Conservation (phyloP, 441 rosid genomes). For the Raphanus hybrid region DNA sequence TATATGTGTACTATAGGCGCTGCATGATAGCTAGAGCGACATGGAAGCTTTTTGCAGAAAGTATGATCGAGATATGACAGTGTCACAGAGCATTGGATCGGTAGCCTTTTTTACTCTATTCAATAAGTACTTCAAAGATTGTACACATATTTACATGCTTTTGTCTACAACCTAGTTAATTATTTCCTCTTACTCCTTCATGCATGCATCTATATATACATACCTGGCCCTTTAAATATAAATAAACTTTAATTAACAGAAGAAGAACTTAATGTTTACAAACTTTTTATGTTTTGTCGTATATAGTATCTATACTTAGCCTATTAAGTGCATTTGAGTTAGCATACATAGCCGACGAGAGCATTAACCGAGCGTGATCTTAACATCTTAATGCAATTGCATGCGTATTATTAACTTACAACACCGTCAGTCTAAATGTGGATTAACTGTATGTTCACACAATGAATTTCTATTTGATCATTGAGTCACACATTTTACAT, state of each 20-base stretch:
- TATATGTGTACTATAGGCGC: not conserved
- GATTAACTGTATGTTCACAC: not conserved
- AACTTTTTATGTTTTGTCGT: not conserved
- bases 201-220: not conserved
- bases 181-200: not conserved
- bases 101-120: constrained; percentile 38
- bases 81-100: constrained; percentile 44
- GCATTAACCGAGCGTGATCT: not conserved
- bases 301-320: not conserved
- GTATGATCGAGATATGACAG: constrained; percentile 36
- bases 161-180: constrained; percentile 15
- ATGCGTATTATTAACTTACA: not conserved
- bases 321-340: not conserved
- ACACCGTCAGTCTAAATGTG: not conserved
- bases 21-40: constrained; percentile 23
- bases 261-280: not conserved
- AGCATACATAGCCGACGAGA: not conserved
- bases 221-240: not conserved
- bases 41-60: constrained; percentile 46
- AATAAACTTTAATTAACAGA: not conserved
- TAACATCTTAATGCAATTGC: not conserved
- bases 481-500: not conserved
- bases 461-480: not conserved
- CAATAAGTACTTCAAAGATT: constrained; percentile 9
- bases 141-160: constrained; percentile 17